phyloP scores from a whole-genome alignment of 2,329 filamentous ascomycete species.

The Fusarium avenaceum region DNA sequence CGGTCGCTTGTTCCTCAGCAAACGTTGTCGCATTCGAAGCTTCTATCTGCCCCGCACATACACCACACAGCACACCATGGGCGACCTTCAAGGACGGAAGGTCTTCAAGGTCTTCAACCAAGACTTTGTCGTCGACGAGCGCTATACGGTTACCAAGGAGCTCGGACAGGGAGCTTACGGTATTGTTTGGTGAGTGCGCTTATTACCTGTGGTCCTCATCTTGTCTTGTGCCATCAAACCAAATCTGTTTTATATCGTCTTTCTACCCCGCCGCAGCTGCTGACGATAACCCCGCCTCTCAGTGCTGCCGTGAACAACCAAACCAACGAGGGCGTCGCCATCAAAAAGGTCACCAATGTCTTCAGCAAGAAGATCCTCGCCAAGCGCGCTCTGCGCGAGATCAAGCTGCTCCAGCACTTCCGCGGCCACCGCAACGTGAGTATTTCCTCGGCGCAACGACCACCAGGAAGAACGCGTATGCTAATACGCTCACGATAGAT shows the following conservation, averaged over 20 bases:
- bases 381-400: constrained; percentile 96
- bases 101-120: constrained; percentile 99
- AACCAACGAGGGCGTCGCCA: constrained; percentile 92
- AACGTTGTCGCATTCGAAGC: constrained; percentile 27
- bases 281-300: constrained; percentile 50
- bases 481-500: constrained; percentile 71
- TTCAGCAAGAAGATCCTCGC: constrained; percentile 99
- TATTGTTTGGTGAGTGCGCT: constrained; percentile 87
- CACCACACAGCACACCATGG: constrained; percentile 49
- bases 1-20: constrained; percentile 7
- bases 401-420: constrained; percentile 99
- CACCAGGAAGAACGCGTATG: constrained; percentile 16
- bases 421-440: constrained; percentile 87
- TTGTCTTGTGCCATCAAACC: constrained; percentile 26
- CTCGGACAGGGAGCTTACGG: constrained; percentile 97
- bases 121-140: constrained; percentile 97
- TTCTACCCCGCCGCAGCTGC: constrained; percentile 50
- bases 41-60: constrained; percentile 37
- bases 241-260: constrained; percentile 20
- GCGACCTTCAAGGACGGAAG: constrained; percentile 74
- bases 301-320: constrained; percentile 94
- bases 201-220: constrained; percentile 7
- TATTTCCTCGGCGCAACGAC: constrained; percentile 36
- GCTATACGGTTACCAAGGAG: constrained; percentile 99
- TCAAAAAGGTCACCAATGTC: constrained; percentile 99